Evolutionary conservation across 2,329 filamentous ascomycete genomes (phyloP).

Genomic region (Colletotrichum shisoi): DNA sequence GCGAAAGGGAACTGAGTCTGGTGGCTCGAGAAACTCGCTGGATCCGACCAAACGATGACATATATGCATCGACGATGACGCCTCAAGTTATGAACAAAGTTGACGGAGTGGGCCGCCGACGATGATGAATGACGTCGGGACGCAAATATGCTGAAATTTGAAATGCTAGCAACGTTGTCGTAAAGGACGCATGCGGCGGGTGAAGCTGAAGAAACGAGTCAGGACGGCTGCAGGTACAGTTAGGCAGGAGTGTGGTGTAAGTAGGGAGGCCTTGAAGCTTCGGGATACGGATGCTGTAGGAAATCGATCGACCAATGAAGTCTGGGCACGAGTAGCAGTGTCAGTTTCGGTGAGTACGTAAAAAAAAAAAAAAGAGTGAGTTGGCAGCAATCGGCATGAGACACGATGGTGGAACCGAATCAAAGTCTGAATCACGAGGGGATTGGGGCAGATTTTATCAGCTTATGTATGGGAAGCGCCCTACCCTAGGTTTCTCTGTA

Average conservation of each 20-base stretch:
- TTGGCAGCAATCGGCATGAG: not conserved
- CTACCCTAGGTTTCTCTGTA: too few species aligned
- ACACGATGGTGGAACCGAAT: slow-evolving; percentile 15
- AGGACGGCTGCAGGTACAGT: not conserved
- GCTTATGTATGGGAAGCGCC: not conserved
- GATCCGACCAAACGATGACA: not conserved
- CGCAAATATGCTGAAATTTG: too few species aligned
- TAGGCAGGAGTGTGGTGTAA: not conserved
- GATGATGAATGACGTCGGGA: not conserved
- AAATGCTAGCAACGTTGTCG: not conserved
- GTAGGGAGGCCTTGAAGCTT: not conserved
- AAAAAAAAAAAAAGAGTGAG: not conserved
- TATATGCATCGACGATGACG: not conserved
- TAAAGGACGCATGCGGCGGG: not conserved
- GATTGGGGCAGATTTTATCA: not conserved
- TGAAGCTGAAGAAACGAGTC: not conserved
- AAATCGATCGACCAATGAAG: not conserved
- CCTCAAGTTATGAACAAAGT: not conserved
- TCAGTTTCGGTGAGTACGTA: slow-evolving; percentile 1
- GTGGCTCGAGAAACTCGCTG: not conserved
- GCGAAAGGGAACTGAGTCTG: too few species aligned
- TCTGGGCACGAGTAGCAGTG: not conserved
- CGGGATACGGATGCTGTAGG: not conserved
- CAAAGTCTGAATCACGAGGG: slow-evolving; percentile 19
- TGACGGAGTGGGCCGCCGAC: not conserved